These are phyloP conservation scores for Sporothrix protearum DNA, from an alignment of 2,329 filamentous ascomycete species.

Conservation along the genomic window DNA sequence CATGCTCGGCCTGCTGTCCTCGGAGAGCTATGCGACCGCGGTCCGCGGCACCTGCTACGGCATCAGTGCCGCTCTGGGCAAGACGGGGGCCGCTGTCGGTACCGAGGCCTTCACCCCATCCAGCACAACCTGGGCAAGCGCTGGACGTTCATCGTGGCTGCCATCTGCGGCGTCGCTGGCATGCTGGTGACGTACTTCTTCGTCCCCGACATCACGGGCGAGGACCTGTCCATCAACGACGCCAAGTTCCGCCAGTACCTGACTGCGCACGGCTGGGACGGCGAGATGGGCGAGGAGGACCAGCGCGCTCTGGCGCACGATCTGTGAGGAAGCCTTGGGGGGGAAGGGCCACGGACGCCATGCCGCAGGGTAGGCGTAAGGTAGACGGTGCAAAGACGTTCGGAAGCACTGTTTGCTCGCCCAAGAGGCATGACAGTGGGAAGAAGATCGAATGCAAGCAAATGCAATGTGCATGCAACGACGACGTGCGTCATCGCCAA, in stretches of 20 bases:
- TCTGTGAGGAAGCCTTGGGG: not conserved
- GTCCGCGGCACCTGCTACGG: constrained; percentile 50
- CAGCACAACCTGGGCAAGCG: constrained; percentile 26
- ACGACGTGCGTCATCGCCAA: not conserved
- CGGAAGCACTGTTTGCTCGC: too few species aligned
- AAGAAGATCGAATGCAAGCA: too few species aligned
- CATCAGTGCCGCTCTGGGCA: constrained; percentile 48
- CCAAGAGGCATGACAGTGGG: too few species aligned
- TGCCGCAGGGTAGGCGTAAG: too few species aligned
- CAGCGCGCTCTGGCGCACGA: constrained; percentile 19
- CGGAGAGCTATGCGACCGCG: constrained; percentile 49
- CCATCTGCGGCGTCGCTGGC: constrained; percentile 27
- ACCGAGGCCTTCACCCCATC: constrained; percentile 34
- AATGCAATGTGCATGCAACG: not conserved
- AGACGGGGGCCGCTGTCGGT: constrained; percentile 50
- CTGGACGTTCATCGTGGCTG: constrained; percentile 28
- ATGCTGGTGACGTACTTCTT: constrained; percentile 27
- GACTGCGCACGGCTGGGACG: constrained; percentile 25
- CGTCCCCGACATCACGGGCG: constrained; percentile 22
- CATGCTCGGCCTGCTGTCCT: constrained; percentile 47
- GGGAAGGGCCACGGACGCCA: not conserved
- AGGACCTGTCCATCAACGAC: constrained; percentile 24
- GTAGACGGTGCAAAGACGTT: too few species aligned
- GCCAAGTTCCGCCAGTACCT: constrained; percentile 26
- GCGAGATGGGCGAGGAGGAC: constrained; percentile 27